A percentile compares a stretch with the other conserved stretches of the same genome.
Conservation (phyloP, 2,329 filamentous ascomycete species). For the Calonectria crousiana region DNA sequence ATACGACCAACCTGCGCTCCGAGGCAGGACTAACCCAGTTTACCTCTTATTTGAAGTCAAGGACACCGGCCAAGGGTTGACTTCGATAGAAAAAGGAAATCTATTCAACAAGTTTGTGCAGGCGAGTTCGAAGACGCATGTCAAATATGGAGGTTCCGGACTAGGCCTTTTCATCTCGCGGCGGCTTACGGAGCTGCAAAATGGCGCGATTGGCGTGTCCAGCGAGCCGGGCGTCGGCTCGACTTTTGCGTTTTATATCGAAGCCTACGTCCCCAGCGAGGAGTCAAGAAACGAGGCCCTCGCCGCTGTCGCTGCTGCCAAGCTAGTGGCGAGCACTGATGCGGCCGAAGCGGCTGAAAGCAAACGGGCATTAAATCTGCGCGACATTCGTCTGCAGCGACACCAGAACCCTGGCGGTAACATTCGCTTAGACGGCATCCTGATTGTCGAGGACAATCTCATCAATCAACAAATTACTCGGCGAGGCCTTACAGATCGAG, state of each 20-base stretch:
- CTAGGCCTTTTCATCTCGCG: constrained; percentile 84
- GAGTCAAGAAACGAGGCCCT: constrained; percentile 56
- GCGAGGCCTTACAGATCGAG: constrained; percentile 62
- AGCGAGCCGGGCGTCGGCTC: constrained; percentile 78
- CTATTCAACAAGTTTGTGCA: constrained; percentile 86
- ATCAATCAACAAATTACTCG: constrained; percentile 70
- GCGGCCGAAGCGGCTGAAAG: constrained; percentile 27
- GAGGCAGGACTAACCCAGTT: constrained; percentile 59
- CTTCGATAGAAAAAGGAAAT: constrained; percentile 76
- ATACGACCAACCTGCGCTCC: constrained; percentile 50
- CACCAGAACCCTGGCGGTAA: constrained; percentile 45
- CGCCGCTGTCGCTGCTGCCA: constrained; percentile 50
- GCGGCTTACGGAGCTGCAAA: constrained; percentile 83
- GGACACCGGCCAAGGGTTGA: constrained; percentile 82
- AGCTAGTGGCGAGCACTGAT: constrained; percentile 44
- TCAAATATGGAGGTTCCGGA: constrained; percentile 83
- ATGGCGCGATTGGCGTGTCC: constrained; percentile 81
- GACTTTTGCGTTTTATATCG: constrained; percentile 82
- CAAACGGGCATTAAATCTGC: constrained; percentile 32
- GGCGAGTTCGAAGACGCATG: constrained; percentile 79
- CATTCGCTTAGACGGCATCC: constrained; percentile 55
- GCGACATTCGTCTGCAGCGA: constrained; percentile 37
- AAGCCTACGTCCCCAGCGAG: constrained; percentile 61
- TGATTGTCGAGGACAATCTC: constrained; percentile 72
- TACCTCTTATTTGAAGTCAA: constrained; percentile 80